Base-by-base conservation (phyloP, 305 asterid species). In the Vinca major region DNA sequence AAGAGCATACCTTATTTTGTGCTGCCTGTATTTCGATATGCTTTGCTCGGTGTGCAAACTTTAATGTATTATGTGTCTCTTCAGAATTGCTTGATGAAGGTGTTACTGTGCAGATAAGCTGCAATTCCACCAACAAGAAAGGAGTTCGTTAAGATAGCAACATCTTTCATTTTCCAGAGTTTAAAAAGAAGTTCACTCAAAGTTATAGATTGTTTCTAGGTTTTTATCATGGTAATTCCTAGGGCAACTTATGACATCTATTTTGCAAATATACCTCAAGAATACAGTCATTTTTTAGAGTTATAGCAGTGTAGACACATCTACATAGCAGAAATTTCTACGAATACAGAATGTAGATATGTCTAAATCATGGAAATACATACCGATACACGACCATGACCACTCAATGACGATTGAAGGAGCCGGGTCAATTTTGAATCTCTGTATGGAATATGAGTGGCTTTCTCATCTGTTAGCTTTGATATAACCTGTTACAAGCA, bases 331-430 rank as follows among this genome's bases (percentile, higher is more conserved):
- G 51, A 69, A 83, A 74, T 48, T 53, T 93, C 78, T 88, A 91
- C 98, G 78, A 95, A 94, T 78, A 91, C 94, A 41, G 4, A 57
- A 62, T 16, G 57, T 43, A 73, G 16, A 68, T 62, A 62, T 17
- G 36, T 43, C 36, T 70, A 64, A 44, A 70, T 58, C 65, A 72
- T 26, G 53, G 54, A 70, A 85, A 74, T 48, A 62, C 95, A 79
- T 88, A 94, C 98, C 79, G 97, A 94, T 78, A 94, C 94, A 41
- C 98, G 97, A 56, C 99, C 99, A 80, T 86, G 96, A 72, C 99
- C 99, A 71, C 99, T 86, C 70, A 94, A 85, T 37, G 99, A 94
- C 77, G 97, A 86, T 85, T 94, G 98, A 78, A 94, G 98, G 77
- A 94, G 89, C 85, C 99, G 88, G 36, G 99, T 94, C 90, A 94